Percentiles rank a stretch among this genome's conserved stretches.
phyloP scores from a whole-genome alignment of 2,329 filamentous ascomycete genomes.

The Arthrobotrys sphaeroides region DNA sequence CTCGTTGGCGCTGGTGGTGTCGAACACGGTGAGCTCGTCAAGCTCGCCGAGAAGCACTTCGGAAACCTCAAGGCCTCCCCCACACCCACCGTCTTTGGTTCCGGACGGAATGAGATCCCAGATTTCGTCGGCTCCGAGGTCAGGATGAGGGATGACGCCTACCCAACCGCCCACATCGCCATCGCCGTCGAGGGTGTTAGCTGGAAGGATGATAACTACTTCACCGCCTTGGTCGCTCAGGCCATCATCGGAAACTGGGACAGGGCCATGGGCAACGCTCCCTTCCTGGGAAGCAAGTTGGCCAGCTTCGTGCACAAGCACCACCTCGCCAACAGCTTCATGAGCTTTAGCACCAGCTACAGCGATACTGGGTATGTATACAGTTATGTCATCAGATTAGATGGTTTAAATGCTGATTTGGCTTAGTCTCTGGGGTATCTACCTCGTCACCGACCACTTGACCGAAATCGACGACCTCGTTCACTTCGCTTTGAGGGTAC shows the following conservation, averaged over 20 bases:
- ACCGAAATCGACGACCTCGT: conserved; percentile 91
- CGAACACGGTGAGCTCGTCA: conserved; percentile 91
- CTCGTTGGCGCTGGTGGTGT: conserved; percentile 94
- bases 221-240: conserved; percentile 95
- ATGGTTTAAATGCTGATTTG: conserved; percentile 21
- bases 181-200: conserved; percentile 99
- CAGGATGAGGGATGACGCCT: conserved; percentile 92
- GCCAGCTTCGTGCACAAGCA: conserved; percentile 93
- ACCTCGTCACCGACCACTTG: conserved; percentile 90
- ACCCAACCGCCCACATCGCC: conserved; percentile 95
- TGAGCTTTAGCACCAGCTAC: conserved; percentile 99
- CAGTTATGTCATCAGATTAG: background rate
- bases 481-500: conserved; percentile 86
- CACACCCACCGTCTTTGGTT: conserved; percentile 77
- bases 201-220: conserved; percentile 99
- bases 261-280: conserved; percentile 96
- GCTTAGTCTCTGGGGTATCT: conserved; percentile 96
- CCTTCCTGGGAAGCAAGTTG: conserved; percentile 97
- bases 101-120: conserved; percentile 78
- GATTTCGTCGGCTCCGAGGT: conserved; percentile 98
- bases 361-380: conserved; percentile 90
- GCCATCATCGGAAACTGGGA: conserved; percentile 99
- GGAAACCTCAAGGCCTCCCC: conserved; percentile 75
- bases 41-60: conserved; percentile 97
- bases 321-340: conserved; percentile 98